Conservation (phyloP, 164 flowering plant species). For the Vitis riparia region DNA sequence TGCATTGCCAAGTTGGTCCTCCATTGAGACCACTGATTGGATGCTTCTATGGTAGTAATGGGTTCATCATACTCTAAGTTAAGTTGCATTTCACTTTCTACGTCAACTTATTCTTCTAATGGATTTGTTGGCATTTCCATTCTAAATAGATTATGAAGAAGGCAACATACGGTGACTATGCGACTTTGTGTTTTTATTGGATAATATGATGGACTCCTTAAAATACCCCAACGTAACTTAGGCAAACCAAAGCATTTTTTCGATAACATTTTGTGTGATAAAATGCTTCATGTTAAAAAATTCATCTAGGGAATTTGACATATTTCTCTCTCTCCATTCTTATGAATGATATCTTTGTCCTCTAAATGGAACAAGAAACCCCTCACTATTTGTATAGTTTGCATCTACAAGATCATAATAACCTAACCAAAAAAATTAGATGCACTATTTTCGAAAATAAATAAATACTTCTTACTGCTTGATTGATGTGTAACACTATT, state of each 20-base stretch:
- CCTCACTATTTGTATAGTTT: neutral
- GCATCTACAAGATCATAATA: no score
- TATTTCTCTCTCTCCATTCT: neutral
- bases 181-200: constrained; percentile 1
- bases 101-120: no score
- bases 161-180: neutral
- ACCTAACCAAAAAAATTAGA: no score
- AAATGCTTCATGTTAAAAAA: constrained; percentile 1
- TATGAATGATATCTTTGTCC: neutral
- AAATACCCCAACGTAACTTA: neutral
- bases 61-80: neutral
- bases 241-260: neutral
- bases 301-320: neutral
- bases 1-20: neutral
- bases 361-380: neutral
- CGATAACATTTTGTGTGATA: neutral
- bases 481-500: no score
- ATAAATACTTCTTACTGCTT: no score
- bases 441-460: no score
- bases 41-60: no score
- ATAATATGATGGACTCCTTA: neutral
- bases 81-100: no score
- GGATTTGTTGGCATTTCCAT: no score
- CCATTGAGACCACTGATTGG: neutral
- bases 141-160: constrained; percentile 3